Conservation (phyloP, 352 stramenopile genomes). For the Phytophthora fragariae region DNA sequence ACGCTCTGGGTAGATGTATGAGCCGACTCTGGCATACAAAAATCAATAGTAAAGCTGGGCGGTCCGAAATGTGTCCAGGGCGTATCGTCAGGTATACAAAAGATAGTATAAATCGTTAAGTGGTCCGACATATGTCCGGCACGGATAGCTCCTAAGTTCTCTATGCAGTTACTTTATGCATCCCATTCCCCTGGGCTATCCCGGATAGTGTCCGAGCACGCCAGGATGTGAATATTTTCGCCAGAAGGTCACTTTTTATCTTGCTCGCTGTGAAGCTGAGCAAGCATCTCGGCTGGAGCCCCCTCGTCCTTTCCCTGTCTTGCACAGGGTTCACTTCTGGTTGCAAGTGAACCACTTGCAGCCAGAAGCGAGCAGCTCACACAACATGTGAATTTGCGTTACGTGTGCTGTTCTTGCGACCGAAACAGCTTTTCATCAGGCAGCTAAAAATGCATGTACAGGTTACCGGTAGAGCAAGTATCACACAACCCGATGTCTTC, state of each 20-base stretch:
- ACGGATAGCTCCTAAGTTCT: background rate
- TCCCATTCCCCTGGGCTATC: background rate
- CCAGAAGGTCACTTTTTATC: constrained; percentile 20
- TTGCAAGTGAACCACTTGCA: background rate
- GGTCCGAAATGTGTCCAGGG: too few species aligned
- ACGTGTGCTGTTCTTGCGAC: too few species aligned
- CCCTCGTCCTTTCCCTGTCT: constrained; percentile 2
- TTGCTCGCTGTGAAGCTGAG: constrained; percentile 13
- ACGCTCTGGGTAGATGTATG: too few species aligned
- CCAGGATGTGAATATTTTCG: constrained; percentile 27
- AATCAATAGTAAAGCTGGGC: too few species aligned
- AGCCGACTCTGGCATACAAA: too few species aligned
- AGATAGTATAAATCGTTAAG: too few species aligned
- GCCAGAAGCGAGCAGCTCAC: background rate
- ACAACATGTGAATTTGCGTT: background rate
- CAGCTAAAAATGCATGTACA: too few species aligned
- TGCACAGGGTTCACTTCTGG: too few species aligned
- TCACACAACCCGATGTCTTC: background rate
- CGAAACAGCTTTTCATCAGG: too few species aligned
- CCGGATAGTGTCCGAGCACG: constrained; percentile 4
- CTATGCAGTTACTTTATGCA: background rate
- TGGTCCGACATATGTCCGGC: too few species aligned
- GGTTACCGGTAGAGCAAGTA: too few species aligned
- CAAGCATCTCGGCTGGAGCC: background rate
- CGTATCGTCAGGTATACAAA: too few species aligned